These are phyloP conservation scores for Westerdykella aurantiaca DNA, from an alignment of 2,329 filamentous ascomycete species.

Conservation along the genomic window DNA sequence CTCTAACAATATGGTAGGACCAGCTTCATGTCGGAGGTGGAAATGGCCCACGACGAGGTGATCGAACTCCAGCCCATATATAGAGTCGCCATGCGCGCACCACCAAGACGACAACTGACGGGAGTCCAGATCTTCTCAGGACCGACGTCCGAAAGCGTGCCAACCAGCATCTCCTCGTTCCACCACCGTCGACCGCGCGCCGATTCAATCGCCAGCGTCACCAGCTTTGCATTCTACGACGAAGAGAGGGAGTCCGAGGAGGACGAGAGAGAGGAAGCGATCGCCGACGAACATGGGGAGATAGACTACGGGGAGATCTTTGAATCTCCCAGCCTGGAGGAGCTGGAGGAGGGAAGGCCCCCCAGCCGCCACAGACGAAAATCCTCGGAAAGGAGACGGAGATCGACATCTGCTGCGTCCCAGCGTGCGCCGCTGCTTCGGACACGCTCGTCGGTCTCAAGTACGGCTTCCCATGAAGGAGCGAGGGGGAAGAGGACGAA, in stretches of 20 bases:
- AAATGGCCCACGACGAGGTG: conserved; percentile 96
- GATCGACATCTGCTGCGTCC: conserved; percentile 26
- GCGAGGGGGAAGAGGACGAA: conserved; percentile 58
- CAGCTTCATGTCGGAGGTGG: conserved; percentile 90
- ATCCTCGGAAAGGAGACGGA: conserved; percentile 51
- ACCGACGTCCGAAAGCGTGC: conserved; percentile 91
- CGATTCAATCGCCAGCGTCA: conserved; percentile 61
- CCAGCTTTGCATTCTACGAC: conserved; percentile 80
- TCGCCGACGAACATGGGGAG: conserved; percentile 28
- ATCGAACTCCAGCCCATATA: conserved; percentile 27
- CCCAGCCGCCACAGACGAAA: conserved; percentile 47
- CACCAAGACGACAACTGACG: conserved; percentile 33
- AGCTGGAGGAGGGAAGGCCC: conserved; percentile 39
- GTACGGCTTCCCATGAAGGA: conserved; percentile 58
- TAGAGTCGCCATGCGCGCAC: conserved; percentile 6
- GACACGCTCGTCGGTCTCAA: conserved; percentile 64
- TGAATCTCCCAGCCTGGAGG: conserved; percentile 42
- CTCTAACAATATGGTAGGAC: conserved; percentile 37
- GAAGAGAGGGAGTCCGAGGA: conserved; percentile 57
- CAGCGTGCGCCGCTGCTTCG: conserved; percentile 60
- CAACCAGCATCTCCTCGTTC: conserved; percentile 88
- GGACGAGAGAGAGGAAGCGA: conserved; percentile 29
- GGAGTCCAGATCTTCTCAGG: conserved; percentile 69
- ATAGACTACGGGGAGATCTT: conserved; percentile 29
- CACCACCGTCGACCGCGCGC: conserved; percentile 74